Percentiles rank a stretch among this genome's conserved stretches.
Evolutionary conservation across 768 basidiomycete genomes (phyloP).

Genomic region (Lactifluus volemus): DNA sequence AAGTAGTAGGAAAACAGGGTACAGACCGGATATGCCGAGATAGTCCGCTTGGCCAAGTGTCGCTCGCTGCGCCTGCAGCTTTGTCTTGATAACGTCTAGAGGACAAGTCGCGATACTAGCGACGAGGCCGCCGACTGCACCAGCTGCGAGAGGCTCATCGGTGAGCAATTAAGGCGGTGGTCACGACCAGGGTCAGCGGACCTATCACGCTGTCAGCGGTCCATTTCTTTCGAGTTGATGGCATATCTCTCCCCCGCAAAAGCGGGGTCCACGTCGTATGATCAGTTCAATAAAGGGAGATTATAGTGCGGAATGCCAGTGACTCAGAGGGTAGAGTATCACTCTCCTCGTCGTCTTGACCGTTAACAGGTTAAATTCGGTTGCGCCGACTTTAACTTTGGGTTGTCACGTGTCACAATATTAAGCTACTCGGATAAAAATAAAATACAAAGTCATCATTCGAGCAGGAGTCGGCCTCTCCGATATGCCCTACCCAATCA

Average conservation of each 20-base stretch:
- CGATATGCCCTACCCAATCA: no score
- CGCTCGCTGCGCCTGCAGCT: conserved; percentile 86
- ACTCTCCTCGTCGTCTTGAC: background rate
- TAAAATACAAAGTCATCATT: no score
- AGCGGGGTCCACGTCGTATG: conserved; percentile 30
- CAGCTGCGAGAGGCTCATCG: conserved; percentile 42
- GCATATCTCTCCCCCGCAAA: conserved; percentile 62
- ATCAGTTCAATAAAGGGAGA: background rate
- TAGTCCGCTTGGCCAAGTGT: conserved; percentile 64
- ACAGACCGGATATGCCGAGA: conserved; percentile 23
- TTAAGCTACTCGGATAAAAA: no score
- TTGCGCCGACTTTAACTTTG: background rate
- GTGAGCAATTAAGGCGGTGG: background rate
- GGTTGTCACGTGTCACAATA: background rate
- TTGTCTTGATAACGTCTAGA: conserved; percentile 96
- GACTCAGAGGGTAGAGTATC: background rate
- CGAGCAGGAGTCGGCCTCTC: no score
- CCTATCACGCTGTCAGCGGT: conserved; percentile 78
- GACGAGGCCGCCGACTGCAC: conserved; percentile 90
- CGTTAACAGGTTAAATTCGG: background rate
- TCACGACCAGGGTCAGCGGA: conserved; percentile 29
- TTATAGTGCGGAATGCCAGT: background rate
- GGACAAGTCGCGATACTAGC: conserved; percentile 94
- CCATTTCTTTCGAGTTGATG: conserved; percentile 51
- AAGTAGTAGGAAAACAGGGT: background rate